Evolutionary conservation across 2,329 filamentous ascomycete genomes (phyloP), one percentile per base, ranked within the genome.

Genomic region (Chaetomium olivaceum): DNA sequence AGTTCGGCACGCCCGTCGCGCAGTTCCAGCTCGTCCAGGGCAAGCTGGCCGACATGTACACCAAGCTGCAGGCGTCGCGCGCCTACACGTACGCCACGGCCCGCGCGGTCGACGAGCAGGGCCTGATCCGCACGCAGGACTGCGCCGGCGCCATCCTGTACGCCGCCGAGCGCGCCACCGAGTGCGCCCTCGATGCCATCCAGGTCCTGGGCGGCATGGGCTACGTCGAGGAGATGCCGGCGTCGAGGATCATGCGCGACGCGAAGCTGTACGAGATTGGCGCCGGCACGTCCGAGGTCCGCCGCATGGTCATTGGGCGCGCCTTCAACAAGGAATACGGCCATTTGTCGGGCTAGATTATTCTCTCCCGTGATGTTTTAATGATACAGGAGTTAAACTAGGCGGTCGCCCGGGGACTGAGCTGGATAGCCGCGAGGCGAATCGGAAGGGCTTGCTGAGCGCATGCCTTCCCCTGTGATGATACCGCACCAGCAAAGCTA

Each of bases 21-120:
- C 90, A 95, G 72, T 96, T 97, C 77, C 95, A 99, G 78, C 84
- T 98, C 68, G 85, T 98, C 25, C 95, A 98, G 79, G 94, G 91
- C 64, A 94, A 93, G 76, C 84, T 98, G 55, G 93, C 95, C 63
- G 93, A 98, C 77, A 97, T 99, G 93, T 96, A 98, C 80, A 97
- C 93, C 57, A 96, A 96, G 78, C 86, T 95, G 66, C 89, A 91
- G 73, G 93, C 91, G 12, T 89, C 90, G 19, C 83, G 88, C n/a
- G 86, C 93, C 2, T 97, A 97, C 78, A 98, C 94, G 0, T 96
- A 96, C 75, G 81, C 84, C 46, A 93, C 93, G 0, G 95, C 95
- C 3, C 84, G 85, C 56, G 84, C 85, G 1, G 90, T 97, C 23
- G 94, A 97, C 73, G 91, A 94, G 76, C 80, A 86, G 14, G 89